Base-by-base conservation (phyloP, 2,329 filamentous ascomycete species). In the Bipolaris zeicola region DNA sequence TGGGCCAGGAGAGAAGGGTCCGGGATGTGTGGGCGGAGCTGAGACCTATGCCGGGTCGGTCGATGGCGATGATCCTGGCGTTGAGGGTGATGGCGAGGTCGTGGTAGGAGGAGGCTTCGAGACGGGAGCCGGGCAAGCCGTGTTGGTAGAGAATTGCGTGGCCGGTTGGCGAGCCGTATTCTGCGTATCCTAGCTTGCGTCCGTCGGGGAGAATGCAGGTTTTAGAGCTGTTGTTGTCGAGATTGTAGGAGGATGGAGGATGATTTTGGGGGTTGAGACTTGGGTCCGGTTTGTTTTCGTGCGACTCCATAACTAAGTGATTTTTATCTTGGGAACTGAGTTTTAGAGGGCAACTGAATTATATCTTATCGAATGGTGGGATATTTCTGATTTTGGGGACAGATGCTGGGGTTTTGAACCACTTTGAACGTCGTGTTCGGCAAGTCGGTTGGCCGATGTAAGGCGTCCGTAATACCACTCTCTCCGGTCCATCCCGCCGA, bases 171-270 rank as follows among this genome's bases (percentile, higher is more conserved):
- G 63, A 63, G 5, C 73, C 71, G 42, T 73, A 75, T 36, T 70
- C 58, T 33, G 71, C 72, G 49, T 76, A 77, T 5, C 74, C 72
- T 1, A 78, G 62, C 50, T 67, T 74, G 13, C 76, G 72, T 6
- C 74, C 75, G 47, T 76, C 71, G 0, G 72, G 60, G 2, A 77
- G 73, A 1, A 53, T 66, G 10, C 75, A 41, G 13, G 64, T 76
- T 18, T 61, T 50, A 1, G 75, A 74, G 43, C 54, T 67, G 22
- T 65, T 61, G 31, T 66, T 58, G 53, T 72, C 68, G 3, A 69
- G 59, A 24, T 43, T 66, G 42, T 55, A 70, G 20, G 52, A 52
- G 24, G 60, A 63, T 37, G 53, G 31, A 11, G 28, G 34, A 16
- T 16, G 5, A 0, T 18, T 3, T 38, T 10, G 3, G 11, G 11